Percentiles rank a stretch among this genome's conserved stretches.
Conservation (phyloP, 768 basidiomycete species). For the Mycena haematopus region DNA sequence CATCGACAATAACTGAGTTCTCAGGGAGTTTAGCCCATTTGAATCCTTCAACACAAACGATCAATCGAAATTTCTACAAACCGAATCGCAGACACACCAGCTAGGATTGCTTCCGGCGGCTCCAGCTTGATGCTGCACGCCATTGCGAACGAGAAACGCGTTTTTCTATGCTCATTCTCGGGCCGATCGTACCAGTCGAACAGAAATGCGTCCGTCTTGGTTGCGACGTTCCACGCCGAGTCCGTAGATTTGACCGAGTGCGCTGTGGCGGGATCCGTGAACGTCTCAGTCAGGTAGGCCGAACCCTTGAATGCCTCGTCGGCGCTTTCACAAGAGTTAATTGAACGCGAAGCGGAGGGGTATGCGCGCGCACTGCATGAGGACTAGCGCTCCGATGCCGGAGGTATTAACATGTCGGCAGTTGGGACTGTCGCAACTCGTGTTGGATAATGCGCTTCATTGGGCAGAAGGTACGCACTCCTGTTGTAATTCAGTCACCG, state of each 20-base stretch:
- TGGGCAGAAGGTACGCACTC: conserved; percentile 30
- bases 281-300: conserved; percentile 18
- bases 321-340: conserved; percentile 6
- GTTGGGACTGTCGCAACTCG: conserved; percentile 16
- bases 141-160: conserved; percentile 23
- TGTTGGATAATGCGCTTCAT: neutral
- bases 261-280: conserved; percentile 15
- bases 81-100: neutral
- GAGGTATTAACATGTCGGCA: conserved; percentile 23
- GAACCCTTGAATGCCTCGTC: conserved; percentile 29
- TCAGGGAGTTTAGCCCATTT: conserved; percentile 21
- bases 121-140: conserved; percentile 21
- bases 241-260: conserved; percentile 10
- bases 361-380: conserved; percentile 12
- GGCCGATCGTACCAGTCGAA: conserved; percentile 31
- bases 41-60: conserved; percentile 11
- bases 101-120: conserved; percentile 19
- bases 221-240: conserved; percentile 30
- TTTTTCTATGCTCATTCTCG: conserved; percentile 13
- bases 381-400: conserved; percentile 17
- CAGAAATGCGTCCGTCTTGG: conserved; percentile 19
- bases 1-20: conserved; percentile 23
- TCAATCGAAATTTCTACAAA: too few relatives aligned
- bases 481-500: conserved; percentile 34
- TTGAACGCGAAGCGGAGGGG: neutral